Evolutionary conservation across 208 protist species (phyloP), one percentile per base, ranked within the genome.

Genomic region (Crithidia sp.): DNA sequence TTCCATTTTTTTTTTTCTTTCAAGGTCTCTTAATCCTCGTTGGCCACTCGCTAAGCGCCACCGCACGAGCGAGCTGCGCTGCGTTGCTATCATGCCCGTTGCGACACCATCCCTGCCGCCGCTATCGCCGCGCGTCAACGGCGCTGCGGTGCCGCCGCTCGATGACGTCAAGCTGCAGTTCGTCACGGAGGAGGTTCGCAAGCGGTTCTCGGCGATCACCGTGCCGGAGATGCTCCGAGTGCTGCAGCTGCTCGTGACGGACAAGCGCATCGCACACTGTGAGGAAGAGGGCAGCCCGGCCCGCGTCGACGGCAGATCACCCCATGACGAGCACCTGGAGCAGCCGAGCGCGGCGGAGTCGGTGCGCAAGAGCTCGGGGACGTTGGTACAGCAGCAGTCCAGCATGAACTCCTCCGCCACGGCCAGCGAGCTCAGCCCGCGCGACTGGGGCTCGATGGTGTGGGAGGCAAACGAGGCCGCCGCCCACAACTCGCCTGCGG

Each of bases 91-190:
- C 7, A 67, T 63, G 67, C 56, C 55, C 17, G 39, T 56, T 14
- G 53, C 55, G 14, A 61, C 55, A 37, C 53, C 55, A 0, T 64
- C 53, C 13, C 45, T 61, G 53, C 67, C 56, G 55, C 53, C 56
- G 44, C 37, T 67, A 49, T 67, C 62, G 62, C 62, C 45, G 5
- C 65, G 53, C 53, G 5, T 49, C 50, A 44, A 49, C 53, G 45
- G 45, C 45, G 36, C 49, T 12, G 37, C 49, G 7, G 62, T 57
- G 8, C 45, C 39, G 49, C n/a, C 62, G 7, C 6, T 57, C 39
- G 63, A 71, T 17, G 75, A 80, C 19, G 50, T 50, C 39, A 75
- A 76, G 41, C 40, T 75, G 45, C 62, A 68, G 19, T 80, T 76
- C 41, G 57, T 17, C 0, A 70, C 41, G 13, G 56, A 58, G 13